Base-by-base conservation (phyloP, 1,139 yeast species). In the Torulaspora globosa region DNA sequence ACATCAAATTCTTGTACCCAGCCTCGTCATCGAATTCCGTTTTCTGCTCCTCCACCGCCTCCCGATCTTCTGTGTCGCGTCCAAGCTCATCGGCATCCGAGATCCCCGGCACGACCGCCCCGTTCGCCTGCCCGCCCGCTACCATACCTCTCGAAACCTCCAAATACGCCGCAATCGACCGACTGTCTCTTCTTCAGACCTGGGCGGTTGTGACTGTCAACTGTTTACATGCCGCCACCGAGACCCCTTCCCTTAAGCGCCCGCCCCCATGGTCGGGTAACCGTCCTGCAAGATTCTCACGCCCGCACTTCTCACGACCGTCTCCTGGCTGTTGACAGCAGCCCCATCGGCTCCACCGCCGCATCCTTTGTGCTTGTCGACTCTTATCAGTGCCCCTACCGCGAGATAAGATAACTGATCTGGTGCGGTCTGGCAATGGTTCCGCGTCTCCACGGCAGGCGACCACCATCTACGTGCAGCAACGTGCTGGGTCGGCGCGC, bases 11-110 rank as follows among this genome's bases (percentile, higher is more conserved):
- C 47, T 56, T 57, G 39, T 40, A 51, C 11, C 44, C 53, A 2
- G 62, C 61, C 34, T 58, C 57, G 6, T 47, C 46, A 26, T 59
- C 59, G 5, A 19, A 19, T 41, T 26, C 41, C 24, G 10, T 14
- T 14, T 12, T n/a, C n/a, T 21, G 21, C 10, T 11, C 14, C 10
- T 16, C 38, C 16, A 32, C 35, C 41, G 35, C 43, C 47, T 50
- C 48, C 44, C 36, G 33, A 24, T 46, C 43, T 37, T 39, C 28
- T 48, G 50, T 38, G 40, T 38, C 35, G 43, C 43, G 50, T 8
- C 47, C 54, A 19, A 56, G 41, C 40, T 55, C 60, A 9, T 41
- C 52, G 11, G 60, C 60, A 26, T 53, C 59, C 16, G 53, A 48
- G 10, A 55, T 48, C 14, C 58, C 58, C 18, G 58, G 58, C 19